Evolutionary conservation across 441 rosid genomes (phyloP).

Genomic region (Euphorbia neoarborescens): DNA sequence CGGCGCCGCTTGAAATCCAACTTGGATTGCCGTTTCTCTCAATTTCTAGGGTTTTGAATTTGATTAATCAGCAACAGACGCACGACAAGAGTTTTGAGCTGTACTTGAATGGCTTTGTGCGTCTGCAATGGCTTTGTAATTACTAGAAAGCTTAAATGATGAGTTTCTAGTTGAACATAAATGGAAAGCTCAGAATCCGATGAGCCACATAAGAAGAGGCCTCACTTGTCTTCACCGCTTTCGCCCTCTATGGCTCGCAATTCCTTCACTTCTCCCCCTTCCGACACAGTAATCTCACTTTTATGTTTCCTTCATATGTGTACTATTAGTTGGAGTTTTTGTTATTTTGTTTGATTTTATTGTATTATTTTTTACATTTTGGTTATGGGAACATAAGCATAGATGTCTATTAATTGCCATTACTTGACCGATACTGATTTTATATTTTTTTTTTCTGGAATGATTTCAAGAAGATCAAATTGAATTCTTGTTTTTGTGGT

Average conservation of each 20-base stretch:
- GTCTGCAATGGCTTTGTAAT: neutral
- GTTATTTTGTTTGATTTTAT: neutral
- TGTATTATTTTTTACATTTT: neutral
- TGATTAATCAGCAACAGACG: no score
- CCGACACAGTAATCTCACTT: conserved; percentile 34
- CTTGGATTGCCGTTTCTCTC: no score
- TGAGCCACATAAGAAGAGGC: conserved; percentile 68
- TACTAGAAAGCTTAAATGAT: neutral
- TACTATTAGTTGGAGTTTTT: no score
- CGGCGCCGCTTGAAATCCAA: no score
- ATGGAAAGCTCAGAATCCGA: conserved; percentile 63
- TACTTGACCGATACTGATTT: neutral
- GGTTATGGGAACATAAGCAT: neutral
- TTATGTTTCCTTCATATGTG: neutral
- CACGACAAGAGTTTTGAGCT: neutral
- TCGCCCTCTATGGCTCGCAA: conserved; percentile 49
- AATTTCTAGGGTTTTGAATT: neutral
- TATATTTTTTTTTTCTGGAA: neutral
- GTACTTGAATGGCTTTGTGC: neutral
- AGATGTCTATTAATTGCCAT: neutral
- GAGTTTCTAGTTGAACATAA: neutral
- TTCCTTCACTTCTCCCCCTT: conserved; percentile 44
- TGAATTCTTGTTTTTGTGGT: neutral
- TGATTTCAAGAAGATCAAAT: neutral
- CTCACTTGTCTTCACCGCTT: conserved; percentile 39